Percentiles rank a stretch among this genome's conserved stretches.
Evolutionary conservation across 148 eudicot genomes (phyloP).

Genomic region (Oxyria digyna): DNA sequence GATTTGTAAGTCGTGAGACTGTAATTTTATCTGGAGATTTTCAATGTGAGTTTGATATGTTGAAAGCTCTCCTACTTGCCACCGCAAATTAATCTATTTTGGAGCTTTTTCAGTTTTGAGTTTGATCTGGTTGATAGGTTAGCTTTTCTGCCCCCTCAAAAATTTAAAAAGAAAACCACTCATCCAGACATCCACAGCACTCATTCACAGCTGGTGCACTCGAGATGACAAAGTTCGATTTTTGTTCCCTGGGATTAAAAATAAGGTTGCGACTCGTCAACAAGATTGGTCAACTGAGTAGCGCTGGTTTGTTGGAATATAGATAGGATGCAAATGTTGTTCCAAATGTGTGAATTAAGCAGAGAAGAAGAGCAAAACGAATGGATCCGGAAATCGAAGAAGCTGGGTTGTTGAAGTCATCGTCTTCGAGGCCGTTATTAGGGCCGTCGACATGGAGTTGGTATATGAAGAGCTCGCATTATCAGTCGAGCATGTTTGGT

Average conservation of each 20-base stretch:
- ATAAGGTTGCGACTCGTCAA: not conserved
- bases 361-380: not conserved
- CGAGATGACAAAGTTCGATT: not conserved
- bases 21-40: too few relatives aligned
- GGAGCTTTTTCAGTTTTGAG: too few relatives aligned
- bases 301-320: not conserved
- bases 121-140: too few relatives aligned
- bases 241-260: not conserved
- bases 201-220: not conserved
- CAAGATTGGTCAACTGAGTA: not conserved
- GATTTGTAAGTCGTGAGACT: too few relatives aligned
- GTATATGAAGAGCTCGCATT: conserved; percentile 47
- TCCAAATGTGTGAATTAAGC: too few relatives aligned
- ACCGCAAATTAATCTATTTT: too few relatives aligned
- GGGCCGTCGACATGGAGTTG: conserved; percentile 91
- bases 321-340: not conserved
- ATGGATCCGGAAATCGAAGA: not conserved
- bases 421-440: conserved; percentile 36
- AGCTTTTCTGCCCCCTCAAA: not conserved
- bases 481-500: conserved; percentile 49
- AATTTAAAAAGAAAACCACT: not conserved
- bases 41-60: too few relatives aligned
- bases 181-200: not conserved
- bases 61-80: too few relatives aligned
- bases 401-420: not conserved